These are phyloP conservation scores for Trypanosoma brucei DNA, from an alignment of 208 protist species.

Conservation along the genomic window DNA sequence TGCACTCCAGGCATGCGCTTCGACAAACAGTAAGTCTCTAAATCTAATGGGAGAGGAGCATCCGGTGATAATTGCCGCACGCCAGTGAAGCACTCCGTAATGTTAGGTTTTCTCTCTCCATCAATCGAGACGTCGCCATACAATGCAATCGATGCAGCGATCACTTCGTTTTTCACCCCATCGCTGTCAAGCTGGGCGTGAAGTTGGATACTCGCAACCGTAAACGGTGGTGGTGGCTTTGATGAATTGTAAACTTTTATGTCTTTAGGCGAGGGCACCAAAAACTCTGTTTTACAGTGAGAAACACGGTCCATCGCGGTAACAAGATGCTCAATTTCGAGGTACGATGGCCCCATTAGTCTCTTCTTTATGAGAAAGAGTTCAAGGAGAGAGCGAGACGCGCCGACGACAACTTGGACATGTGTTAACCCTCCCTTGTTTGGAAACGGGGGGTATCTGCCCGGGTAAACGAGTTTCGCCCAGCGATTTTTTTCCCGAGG, in stretches of 20 bases:
- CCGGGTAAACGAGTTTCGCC: constrained; percentile 87
- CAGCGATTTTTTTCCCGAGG: constrained; percentile 78
- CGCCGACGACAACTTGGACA: constrained; percentile 84
- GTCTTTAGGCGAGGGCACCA: constrained; percentile 63
- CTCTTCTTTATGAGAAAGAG: constrained; percentile 91
- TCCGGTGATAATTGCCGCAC: constrained; percentile 42
- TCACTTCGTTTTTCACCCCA: constrained; percentile 85
- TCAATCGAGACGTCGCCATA: constrained; percentile 83
- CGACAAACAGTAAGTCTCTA: constrained; percentile 69
- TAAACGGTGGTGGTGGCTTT: constrained; percentile 77
- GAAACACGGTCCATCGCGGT: constrained; percentile 46
- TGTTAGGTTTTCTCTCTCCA: constrained; percentile 28
- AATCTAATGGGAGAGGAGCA: constrained; percentile 62
- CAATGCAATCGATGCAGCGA: constrained; percentile 74
- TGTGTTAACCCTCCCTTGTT: constrained; percentile 42
- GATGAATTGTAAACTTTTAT: constrained; percentile 51
- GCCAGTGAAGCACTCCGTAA: constrained; percentile 49
- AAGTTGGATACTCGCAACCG: constrained; percentile 81
- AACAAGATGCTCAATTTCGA: constrained; percentile 52
- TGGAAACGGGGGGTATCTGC: constrained; percentile 53
- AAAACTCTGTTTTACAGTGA: constrained; percentile 83
- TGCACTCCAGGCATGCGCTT: constrained; percentile 55
- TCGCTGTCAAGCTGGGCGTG: constrained; percentile 85
- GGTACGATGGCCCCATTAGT: constrained; percentile 93
- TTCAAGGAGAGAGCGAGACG: constrained; percentile 83